A percentile compares a stretch with the other conserved stretches of the same genome.
Evolutionary conservation across 2,329 filamentous ascomycete species (phyloP).

Genomic region (Zymoseptoria brevis): DNA sequence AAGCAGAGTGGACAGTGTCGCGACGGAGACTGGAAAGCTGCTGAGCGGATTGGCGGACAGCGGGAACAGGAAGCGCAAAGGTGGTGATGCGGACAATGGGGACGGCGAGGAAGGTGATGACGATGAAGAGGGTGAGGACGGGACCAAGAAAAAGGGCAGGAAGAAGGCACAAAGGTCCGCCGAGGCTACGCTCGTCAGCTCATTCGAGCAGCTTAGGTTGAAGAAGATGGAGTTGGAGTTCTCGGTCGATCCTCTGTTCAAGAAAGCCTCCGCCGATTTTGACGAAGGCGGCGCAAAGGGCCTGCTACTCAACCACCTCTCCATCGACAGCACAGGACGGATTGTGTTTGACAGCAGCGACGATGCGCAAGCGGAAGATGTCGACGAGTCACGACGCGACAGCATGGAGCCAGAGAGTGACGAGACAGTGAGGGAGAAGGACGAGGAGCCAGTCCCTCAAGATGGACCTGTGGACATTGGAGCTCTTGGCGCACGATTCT

Average conservation of each 20-base stretch:
- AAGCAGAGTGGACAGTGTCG: slow-evolving; percentile 93
- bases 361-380: slow-evolving; percentile 53
- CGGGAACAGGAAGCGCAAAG: slow-evolving; percentile 48
- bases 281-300: slow-evolving; percentile 97
- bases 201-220: slow-evolving; percentile 78
- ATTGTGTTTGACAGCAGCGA: slow-evolving; percentile 99
- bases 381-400: slow-evolving; percentile 27
- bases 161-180: slow-evolving; percentile 73
- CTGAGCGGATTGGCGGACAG: slow-evolving; percentile 89
- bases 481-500: slow-evolving; percentile 70
- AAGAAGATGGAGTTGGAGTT: slow-evolving; percentile 99
- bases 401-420: slow-evolving; percentile 38
- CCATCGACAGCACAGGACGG: slow-evolving; percentile 81
- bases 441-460: slow-evolving; percentile 35
- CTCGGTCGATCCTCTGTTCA: slow-evolving; percentile 94
- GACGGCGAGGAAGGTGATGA: slow-evolving; percentile 52
- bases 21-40: slow-evolving; percentile 91
- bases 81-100: slow-evolving; percentile 55
- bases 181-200: slow-evolving; percentile 85
- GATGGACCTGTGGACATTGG: slow-evolving; percentile 72
- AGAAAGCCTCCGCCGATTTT: slow-evolving; percentile 96
- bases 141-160: slow-evolving; percentile 53
- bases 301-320: slow-evolving; percentile 87
- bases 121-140: slow-evolving; percentile 44
- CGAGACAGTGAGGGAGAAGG: slow-evolving; percentile 37